Evolutionary conservation across 192 early-diverging fungal genomes (phyloP), one percentile per base, ranked within the genome.

Genomic region (Coemansia sp.): DNA sequence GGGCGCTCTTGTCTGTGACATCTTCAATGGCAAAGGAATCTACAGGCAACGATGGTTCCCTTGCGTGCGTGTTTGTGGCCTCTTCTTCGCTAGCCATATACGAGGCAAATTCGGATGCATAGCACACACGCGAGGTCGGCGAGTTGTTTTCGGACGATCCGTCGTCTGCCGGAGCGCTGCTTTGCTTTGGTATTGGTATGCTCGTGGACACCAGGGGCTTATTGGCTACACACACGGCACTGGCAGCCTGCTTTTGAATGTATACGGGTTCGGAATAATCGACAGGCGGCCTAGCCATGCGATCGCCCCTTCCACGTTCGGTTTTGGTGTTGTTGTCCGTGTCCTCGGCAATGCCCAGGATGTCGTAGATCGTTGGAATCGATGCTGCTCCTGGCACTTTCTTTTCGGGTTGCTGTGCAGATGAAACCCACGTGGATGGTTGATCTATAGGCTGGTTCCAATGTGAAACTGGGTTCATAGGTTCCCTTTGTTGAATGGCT

Each of bases 331-430:
- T 39, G n/a, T 23, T 21, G 36, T 71, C 35, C 35, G 15, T 59
- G 35, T 59, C 57, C 52, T 79, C 72, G 8, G 59, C 0, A 34
- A 79, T 74, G 4, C 77, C 77, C 23, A 79, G 62, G 33, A 79
- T 79, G 48, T 79, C 77, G 46, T 71, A 79, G 33, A 79, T 73
- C 12, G 77, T 67, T 35, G 64, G 68, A 57, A 74, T 74, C 2
- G 68, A 52, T 33, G 57, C n/a, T 24, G 38, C 8, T 38, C 21
- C 51, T 56, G 48, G 5, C 34, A 39, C 38, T 38, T 5, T 18
- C 11, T 26, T n/a, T 21, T 12, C 48, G 11, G 49, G 18, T 44
- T 48, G 30, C 8, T 35, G 57, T 10, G 35, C 35, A 15, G 35
- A 16, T 26, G 35, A 9, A 38, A 21, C 9, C 11, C 15, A 10